Percentiles rank a stretch among this genome's conserved stretches.
Evolutionary conservation across 108 stramenopile genomes (phyloP).

Genomic region (Skeletonema potamos): DNA sequence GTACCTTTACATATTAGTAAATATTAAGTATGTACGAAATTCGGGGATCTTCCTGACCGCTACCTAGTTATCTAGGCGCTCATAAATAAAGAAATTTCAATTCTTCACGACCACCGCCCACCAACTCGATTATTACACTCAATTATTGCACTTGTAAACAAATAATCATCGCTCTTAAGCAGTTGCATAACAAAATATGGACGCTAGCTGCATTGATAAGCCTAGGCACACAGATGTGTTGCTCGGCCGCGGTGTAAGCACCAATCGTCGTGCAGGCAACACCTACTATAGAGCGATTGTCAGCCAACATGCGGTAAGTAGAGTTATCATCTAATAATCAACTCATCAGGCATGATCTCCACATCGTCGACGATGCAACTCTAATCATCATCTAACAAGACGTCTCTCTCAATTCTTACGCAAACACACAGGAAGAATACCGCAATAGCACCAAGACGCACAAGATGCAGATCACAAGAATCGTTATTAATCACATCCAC

Average conservation of each 20-base stretch:
- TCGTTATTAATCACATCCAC: slow-evolving; percentile 68
- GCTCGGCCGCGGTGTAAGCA: slow-evolving; percentile 23
- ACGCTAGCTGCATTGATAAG: not conserved
- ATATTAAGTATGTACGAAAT: no score
- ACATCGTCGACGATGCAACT: not conserved
- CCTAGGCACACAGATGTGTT: slow-evolving; percentile 20
- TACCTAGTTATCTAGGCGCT: no score
- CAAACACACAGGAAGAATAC: not conserved
- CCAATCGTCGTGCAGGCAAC: slow-evolving; percentile 34
- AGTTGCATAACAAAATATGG: no score
- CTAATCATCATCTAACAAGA: not conserved
- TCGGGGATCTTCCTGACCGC: no score
- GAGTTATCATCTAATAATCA: not conserved
- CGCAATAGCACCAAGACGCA: slow-evolving; percentile 60
- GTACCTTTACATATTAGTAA: no score
- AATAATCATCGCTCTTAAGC: no score
- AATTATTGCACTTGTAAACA: no score
- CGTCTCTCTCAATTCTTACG: not conserved
- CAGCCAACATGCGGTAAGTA: not conserved
- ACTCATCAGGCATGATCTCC: not conserved
- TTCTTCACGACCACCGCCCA: no score
- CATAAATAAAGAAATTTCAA: no score
- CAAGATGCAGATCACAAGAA: slow-evolving; percentile 71
- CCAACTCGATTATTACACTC: no score
- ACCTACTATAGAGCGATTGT: slow-evolving; percentile 17